Conservation (phyloP, 768 basidiomycete species). For the Pleurotus eryngii region DNA sequence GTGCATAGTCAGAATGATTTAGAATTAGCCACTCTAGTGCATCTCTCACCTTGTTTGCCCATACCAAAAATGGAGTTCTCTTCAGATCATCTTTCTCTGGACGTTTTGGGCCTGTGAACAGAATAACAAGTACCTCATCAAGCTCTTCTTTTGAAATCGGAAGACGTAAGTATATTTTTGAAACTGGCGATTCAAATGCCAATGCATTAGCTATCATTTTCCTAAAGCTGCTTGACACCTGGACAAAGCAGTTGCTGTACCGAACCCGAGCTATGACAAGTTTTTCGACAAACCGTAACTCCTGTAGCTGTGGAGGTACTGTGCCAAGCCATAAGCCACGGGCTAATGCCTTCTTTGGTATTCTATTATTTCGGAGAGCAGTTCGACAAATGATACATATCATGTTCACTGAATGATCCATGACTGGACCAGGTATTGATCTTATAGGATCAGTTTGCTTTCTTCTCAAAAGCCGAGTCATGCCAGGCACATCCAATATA, state of each 20-base stretch:
- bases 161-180: conserved; percentile 21
- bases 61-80: conserved; percentile 24
- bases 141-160: conserved; percentile 22
- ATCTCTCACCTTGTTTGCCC: conserved; percentile 15
- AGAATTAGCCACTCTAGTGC: conserved; percentile 33
- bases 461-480: too few species aligned
- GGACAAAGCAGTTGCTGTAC: conserved; percentile 25
- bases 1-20: conserved; percentile 30
- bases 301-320: conserved; percentile 21
- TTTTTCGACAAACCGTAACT: conserved; percentile 24
- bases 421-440: too few species aligned
- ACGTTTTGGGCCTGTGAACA: conserved; percentile 25
- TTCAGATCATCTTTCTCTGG: conserved; percentile 23
- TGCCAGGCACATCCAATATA: too few species aligned
- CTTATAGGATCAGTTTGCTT: too few species aligned
- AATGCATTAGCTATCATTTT: conserved; percentile 29
- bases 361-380: too few species aligned
- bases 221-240: conserved; percentile 19
- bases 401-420: too few species aligned
- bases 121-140: conserved; percentile 27
- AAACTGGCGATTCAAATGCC: conserved; percentile 21
- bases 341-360: conserved; percentile 22
- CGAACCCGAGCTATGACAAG: conserved; percentile 21
- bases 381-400: too few species aligned
- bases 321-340: conserved; percentile 33